phyloP scores from a whole-genome alignment of 2,329 filamentous ascomycete species.

The Scopulariopsis brevicaulis region DNA sequence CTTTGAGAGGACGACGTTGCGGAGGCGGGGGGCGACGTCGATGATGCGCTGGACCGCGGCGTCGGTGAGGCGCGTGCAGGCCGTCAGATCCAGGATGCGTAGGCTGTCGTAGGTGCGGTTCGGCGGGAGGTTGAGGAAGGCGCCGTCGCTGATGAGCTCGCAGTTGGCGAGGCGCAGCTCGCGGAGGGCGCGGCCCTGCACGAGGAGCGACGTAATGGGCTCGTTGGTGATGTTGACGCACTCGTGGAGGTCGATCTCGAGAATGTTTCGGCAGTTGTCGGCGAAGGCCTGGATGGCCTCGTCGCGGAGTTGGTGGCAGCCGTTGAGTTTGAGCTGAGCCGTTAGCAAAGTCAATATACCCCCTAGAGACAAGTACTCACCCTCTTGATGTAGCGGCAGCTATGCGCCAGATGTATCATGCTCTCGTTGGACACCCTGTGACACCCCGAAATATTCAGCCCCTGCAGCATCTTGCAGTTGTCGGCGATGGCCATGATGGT shows the following conservation, averaged over 20 bases:
- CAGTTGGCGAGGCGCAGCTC: conserved; percentile 84
- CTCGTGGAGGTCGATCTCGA: conserved; percentile 91
- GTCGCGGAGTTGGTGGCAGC: conserved; percentile 77
- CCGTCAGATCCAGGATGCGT: conserved; percentile 87
- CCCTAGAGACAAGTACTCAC: conserved; percentile 33
- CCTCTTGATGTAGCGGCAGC: conserved; percentile 76
- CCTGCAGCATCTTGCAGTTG: conserved; percentile 77
- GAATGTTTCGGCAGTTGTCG: conserved; percentile 76
- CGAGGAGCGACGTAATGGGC: conserved; percentile 71
- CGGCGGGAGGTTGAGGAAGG: conserved; percentile 68
- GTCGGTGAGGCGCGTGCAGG: conserved; percentile 74
- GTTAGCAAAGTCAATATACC: not conserved
- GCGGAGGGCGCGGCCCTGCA: conserved; percentile 70
- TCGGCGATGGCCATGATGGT: conserved; percentile 69
- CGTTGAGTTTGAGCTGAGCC: conserved; percentile 78
- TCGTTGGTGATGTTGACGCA: conserved; percentile 72
- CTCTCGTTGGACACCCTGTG: conserved; percentile 77
- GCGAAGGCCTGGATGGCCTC: conserved; percentile 77
- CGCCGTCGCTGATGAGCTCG: conserved; percentile 71
- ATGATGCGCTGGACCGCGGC: conserved; percentile 83
- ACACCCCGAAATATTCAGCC: conserved; percentile 85
- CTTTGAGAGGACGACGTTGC: conserved; percentile 90
- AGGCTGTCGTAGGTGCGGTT: conserved; percentile 71
- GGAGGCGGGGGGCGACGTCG: conserved; percentile 70
- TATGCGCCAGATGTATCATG: conserved; percentile 67